Evolutionary conservation across 2,329 filamentous ascomycete genomes (phyloP), one percentile per base, ranked within the genome.

Genomic region (Colletotrichum cordylinicola): DNA sequence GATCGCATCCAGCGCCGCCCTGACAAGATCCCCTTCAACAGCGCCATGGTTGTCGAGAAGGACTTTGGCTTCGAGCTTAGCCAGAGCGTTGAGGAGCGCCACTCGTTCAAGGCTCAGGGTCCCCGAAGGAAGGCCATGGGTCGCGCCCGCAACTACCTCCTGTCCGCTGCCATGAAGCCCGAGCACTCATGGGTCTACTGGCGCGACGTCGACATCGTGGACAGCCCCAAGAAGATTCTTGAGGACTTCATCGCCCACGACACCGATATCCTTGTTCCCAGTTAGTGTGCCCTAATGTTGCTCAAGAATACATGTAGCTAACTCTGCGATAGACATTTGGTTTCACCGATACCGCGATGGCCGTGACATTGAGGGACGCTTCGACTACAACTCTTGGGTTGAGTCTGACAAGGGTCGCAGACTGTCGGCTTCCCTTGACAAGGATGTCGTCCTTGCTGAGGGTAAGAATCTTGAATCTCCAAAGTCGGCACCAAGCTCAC

Each of bases 171-270:
- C 4, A 83, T 99, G 81, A 98, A 98, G 87, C 93, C 96, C 0
- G 96, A 98, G 77, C 97, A 99, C 83, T 96, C 96, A 10, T 99
- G 97, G 97, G 96, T 98, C 10, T 98, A 98, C 85, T 99, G 97
- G 97, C 92, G 97, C 76, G 97, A 99, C 84, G 96, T 98, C 66
- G 97, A 99, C 84, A 98, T 99, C 80, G 93, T 95, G 62, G 96
- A 99, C 82, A 98, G 94, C 83, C 95, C 96, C 2, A 90, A 91
- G 78, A 93, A 91, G 82, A 98, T 99, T 77, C 89, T 99, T 39
- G 96, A 99, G 86, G 97, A 99, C 82, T 98, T 99, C 80, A 94
- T 98, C 80, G 95, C 95, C 24, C 97, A 98, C 82, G 95, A 99
- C 84, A 93, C 93, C 82, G 97, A 99, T 84, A 91, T 99, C 75